phyloP scores from a whole-genome alignment of 768 basidiomycete species.

The Leccinellum luteum region DNA sequence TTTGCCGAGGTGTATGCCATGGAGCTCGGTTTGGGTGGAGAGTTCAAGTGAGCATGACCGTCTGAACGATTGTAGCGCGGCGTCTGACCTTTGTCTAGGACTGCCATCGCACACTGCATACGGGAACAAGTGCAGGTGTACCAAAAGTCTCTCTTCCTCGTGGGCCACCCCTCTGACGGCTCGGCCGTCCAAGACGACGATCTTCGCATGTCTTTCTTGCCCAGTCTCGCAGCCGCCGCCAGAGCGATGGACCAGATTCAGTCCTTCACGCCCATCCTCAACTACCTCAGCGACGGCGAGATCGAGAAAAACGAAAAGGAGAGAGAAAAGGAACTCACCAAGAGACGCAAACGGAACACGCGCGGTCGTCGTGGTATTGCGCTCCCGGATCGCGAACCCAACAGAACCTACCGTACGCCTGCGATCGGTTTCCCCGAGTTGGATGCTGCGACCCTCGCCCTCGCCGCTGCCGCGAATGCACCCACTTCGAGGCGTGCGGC shows the following conservation, averaged over 20 bases:
- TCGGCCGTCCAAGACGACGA: conserved; percentile 84
- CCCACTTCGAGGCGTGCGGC: conserved; percentile 80
- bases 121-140: conserved; percentile 92
- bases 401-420: conserved; percentile 88
- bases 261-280: conserved; percentile 84
- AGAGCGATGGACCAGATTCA: conserved; percentile 76
- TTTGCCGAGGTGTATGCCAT: conserved; percentile 86
- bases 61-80: not conserved
- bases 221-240: conserved; percentile 67
- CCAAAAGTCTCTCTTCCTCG: conserved; percentile 87
- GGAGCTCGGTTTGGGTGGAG: conserved; percentile 87
- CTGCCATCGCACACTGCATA: conserved; percentile 92
- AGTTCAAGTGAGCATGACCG: conserved; percentile 71
- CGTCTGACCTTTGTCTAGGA: conserved; percentile 49
- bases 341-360: conserved; percentile 81
- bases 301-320: conserved; percentile 89
- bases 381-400: conserved; percentile 90
- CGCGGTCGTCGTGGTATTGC: conserved; percentile 77
- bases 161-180: conserved; percentile 84
- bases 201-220: conserved; percentile 84
- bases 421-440: conserved; percentile 82
- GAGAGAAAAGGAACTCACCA: conserved; percentile 88
- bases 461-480: conserved; percentile 61
- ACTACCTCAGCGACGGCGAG: conserved; percentile 85
- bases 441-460: conserved; percentile 66